These are phyloP conservation scores for Mucor mucedo DNA, from an alignment of 371 early-diverging fungal genomes.

Conservation along the genomic window DNA sequence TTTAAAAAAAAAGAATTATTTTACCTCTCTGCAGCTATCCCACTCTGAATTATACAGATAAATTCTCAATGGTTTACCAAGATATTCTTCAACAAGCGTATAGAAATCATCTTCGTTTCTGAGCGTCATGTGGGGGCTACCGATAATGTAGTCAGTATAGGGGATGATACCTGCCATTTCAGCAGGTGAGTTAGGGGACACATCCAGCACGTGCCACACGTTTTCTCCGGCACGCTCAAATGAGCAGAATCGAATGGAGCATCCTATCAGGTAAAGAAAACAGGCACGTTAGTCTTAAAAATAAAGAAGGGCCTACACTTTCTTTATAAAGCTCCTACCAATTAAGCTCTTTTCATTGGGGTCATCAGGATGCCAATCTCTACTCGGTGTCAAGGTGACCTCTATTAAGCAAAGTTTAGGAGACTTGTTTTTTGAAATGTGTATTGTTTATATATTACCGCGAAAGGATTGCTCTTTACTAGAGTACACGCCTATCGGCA, in stretches of 20 bases:
- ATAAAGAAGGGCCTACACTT: neutral
- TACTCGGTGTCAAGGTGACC: conserved; percentile 59
- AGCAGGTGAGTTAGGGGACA: conserved; percentile 67
- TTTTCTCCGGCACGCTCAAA: conserved; percentile 70
- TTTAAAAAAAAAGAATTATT: too few species aligned
- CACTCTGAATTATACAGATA: conserved; percentile 69
- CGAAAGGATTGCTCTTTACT: conserved; percentile 69
- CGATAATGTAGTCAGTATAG: conserved; percentile 70
- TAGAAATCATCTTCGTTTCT: conserved; percentile 68
- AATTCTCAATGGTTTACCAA: conserved; percentile 62
- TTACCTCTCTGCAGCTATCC: conserved; percentile 71
- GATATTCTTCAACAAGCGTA: conserved; percentile 56
- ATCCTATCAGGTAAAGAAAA: conserved; percentile 45
- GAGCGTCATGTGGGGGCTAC: conserved; percentile 61
- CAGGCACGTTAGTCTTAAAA: neutral
- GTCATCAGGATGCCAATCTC: conserved; percentile 52
- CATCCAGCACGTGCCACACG: conserved; percentile 77
- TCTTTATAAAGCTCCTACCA: conserved; percentile 26
- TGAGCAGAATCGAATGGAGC: conserved; percentile 76
- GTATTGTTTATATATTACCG: conserved; percentile 37
- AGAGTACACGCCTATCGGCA: conserved; percentile 69
- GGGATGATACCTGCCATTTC: conserved; percentile 70
- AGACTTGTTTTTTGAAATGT: neutral
- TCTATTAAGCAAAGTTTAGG: conserved; percentile 33
- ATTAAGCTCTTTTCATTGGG: conserved; percentile 52